A percentile compares a stretch with the other conserved stretches of the same genome.
Conservation (phyloP, 352 stramenopile species). For the Pythium insidiosum region DNA sequence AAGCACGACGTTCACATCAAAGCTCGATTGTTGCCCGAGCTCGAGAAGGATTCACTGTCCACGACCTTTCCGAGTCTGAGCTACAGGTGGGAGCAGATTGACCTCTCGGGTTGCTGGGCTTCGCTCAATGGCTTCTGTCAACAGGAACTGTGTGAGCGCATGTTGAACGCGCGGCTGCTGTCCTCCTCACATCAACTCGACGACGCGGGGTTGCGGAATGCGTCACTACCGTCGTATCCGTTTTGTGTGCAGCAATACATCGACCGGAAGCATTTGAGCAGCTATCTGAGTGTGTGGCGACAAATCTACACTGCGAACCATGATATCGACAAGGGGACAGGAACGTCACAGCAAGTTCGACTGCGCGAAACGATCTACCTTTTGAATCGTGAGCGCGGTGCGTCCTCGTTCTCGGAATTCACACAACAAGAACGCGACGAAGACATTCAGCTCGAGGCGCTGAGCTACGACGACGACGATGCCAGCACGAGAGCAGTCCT, state of each 20-base stretch:
- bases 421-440: background rate
- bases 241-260: no score
- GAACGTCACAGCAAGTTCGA: no score
- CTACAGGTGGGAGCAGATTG: slow-evolving; percentile 20
- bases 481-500: slow-evolving; percentile 6
- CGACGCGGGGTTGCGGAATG: background rate
- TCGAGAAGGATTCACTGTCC: slow-evolving; percentile 23
- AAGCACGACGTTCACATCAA: background rate
- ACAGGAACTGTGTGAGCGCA: slow-evolving; percentile 28
- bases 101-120: background rate
- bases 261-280: no score
- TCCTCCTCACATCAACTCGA: background rate
- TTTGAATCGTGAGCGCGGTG: no score
- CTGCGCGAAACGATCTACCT: no score
- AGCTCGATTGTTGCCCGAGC: no score
- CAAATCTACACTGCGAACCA: no score
- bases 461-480: slow-evolving; percentile 9
- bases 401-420: no score
- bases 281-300: no score
- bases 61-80: slow-evolving; percentile 14
- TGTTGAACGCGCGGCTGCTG: slow-evolving; percentile 22
- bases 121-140: background rate
- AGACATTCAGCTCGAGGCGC: background rate
- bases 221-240: no score
- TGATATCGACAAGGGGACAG: no score